These are phyloP conservation scores for Globisporangium canariense DNA, from an alignment of 352 stramenopile species.

Conservation along the genomic window DNA sequence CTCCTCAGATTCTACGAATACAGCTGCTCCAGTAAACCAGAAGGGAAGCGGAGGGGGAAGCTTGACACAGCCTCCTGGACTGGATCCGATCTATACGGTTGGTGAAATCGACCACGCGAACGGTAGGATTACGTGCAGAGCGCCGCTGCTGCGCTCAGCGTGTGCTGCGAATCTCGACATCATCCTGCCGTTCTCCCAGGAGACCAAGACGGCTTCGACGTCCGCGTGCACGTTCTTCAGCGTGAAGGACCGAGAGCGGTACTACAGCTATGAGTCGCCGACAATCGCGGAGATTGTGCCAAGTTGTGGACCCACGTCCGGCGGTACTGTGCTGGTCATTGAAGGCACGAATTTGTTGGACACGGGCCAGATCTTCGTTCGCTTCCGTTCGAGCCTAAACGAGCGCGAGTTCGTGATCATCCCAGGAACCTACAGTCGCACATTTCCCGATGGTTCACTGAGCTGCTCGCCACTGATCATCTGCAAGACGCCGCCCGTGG, in stretches of 20 bases:
- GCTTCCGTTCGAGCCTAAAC: slow-evolving; percentile 56
- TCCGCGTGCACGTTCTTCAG: slow-evolving; percentile 26
- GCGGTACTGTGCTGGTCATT: slow-evolving; percentile 55
- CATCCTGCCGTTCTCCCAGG: slow-evolving; percentile 27
- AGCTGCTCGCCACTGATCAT: slow-evolving; percentile 55
- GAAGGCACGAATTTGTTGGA: slow-evolving; percentile 60
- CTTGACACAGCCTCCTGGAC: slow-evolving; percentile 13
- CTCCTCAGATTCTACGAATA: slow-evolving; percentile 2
- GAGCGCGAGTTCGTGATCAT: slow-evolving; percentile 64
- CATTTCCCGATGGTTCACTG: slow-evolving; percentile 51
- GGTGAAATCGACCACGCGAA: slow-evolving; percentile 57
- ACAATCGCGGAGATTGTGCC: slow-evolving; percentile 56
- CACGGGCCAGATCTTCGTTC: slow-evolving; percentile 75
- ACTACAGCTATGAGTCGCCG: slow-evolving; percentile 70
- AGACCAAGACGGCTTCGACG: slow-evolving; percentile 16
- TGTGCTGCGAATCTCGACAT: slow-evolving; percentile 46
- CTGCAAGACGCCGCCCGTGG: slow-evolving; percentile 49
- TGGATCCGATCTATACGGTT: slow-evolving; percentile 31
- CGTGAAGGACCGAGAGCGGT: slow-evolving; percentile 50
- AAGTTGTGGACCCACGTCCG: slow-evolving; percentile 52
- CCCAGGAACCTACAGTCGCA: slow-evolving; percentile 47
- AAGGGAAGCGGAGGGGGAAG: not conserved
- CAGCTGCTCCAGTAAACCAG: slow-evolving; percentile 10
- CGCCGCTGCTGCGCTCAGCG: slow-evolving; percentile 43
- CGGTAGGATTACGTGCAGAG: slow-evolving; percentile 43